Base-by-base conservation (phyloP, 1,284 basidiomycete species). In the Trametes hirsuta region DNA sequence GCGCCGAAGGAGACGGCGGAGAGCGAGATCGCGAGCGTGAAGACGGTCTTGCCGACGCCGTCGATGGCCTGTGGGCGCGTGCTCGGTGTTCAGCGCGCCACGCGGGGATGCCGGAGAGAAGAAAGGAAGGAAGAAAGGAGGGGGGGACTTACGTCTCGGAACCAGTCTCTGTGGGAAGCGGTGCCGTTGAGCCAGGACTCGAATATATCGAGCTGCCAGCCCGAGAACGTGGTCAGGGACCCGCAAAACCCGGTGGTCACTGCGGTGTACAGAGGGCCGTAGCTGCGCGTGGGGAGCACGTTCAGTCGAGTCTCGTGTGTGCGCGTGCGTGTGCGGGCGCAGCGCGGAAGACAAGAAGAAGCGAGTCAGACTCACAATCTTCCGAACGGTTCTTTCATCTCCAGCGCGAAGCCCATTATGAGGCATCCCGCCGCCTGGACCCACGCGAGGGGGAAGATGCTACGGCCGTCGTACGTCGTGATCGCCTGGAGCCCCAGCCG, bases 171-270 rank as follows among this genome's bases (percentile, higher is more conserved):
- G 59, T 81, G 70, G 54, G 79, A 84, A 12, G 81, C 75, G 14
- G 78, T 75, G 15, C 82, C 77, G 72, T 98, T 93, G 0, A 91
- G 82, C 84, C 95, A 99, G 0, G 95, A 91, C 51, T 84, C 76
- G 71, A 97, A 99, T 1, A 95, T 78, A 64, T 95, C 91, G 8
- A 94, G 72, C 75, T 98, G 94, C 97, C 97, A 99, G 15, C 88
- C 85, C 4, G 95, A 97, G 77, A 98, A 99, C 0, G 96, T 98
- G 4, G 97, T 99, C 66, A 98, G 77, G 4, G 94, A 97, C 1
- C 97, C 97, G 70, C 97, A 98, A 72, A 97, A 94, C 4, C 96
- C 96, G 45, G 96, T 98, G 0, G 94, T 93, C 18, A 97, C 74
- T 42, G 93, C 94, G 4, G 91, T 93, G 73, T 95, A 97, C 8